Evolutionary conservation across 2,329 filamentous ascomycete species (phyloP).

Genomic region (Acrocalymma vagum): DNA sequence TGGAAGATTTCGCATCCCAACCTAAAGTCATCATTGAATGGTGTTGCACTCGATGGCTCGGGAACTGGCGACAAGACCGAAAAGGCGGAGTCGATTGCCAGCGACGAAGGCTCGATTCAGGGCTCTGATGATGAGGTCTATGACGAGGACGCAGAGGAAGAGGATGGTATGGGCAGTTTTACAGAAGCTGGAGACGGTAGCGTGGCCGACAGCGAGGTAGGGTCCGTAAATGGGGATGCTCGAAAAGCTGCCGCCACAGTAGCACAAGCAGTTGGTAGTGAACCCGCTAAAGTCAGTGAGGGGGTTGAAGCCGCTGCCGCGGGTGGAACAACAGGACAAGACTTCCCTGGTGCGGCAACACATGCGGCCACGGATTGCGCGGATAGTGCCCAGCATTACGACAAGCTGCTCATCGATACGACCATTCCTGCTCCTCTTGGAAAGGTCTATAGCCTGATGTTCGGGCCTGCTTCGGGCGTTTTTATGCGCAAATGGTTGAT

Average conservation of each 20-base stretch:
- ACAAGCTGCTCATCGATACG: conserved; percentile 86
- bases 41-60: conserved; percentile 77
- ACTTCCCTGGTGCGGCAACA: conserved; percentile 84
- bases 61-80: conserved; percentile 90
- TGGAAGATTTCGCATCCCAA: conserved; percentile 98
- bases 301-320: conserved; percentile 48
- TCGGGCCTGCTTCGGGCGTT: conserved; percentile 78
- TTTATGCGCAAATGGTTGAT: conserved; percentile 91
- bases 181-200: conserved; percentile 64
- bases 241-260: conserved; percentile 75
- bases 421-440: conserved; percentile 86
- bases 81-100: conserved; percentile 72
- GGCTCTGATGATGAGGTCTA: conserved; percentile 81
- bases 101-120: conserved; percentile 60
- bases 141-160: conserved; percentile 80
- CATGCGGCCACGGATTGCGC: conserved; percentile 88
- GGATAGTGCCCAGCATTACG: conserved; percentile 81
- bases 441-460: conserved; percentile 88
- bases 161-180: conserved; percentile 72
- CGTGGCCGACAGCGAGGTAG: conserved; percentile 62
- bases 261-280: conserved; percentile 49
- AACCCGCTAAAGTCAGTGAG: conserved; percentile 49
- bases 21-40: conserved; percentile 88
- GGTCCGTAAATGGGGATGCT: conserved; percentile 62
- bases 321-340: conserved; percentile 56